Percentiles rank a stretch among this genome's conserved stretches.
phyloP scores from a whole-genome alignment of 345 rosid genomes.

The Brassica incana region DNA sequence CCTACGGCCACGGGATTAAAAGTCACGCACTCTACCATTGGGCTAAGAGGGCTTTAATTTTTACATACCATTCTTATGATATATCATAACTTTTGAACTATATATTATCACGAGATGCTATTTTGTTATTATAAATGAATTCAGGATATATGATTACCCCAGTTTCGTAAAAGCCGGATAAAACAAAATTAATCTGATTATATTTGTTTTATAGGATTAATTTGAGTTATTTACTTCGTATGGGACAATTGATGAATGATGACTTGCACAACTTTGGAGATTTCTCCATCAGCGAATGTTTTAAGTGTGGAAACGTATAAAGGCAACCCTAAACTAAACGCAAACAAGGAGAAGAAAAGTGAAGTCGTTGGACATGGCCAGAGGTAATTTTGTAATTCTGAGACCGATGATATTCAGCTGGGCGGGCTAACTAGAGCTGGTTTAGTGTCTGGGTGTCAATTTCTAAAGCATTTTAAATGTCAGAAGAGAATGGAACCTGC shows the following conservation, averaged over 20 bases:
- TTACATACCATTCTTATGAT: not conserved
- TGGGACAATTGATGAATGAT: not conserved
- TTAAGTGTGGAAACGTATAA: not conserved
- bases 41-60: not conserved
- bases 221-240: not conserved
- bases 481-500: constrained; percentile 8
- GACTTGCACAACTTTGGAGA: not conserved
- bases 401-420: constrained; percentile 22
- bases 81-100: not conserved
- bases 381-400: not conserved
- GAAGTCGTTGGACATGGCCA: constrained; percentile 22
- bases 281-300: not conserved
- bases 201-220: too few relatives aligned
- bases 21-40: constrained; percentile 10
- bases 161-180: too few relatives aligned
- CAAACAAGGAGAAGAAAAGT: constrained; percentile 9
- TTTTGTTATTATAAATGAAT: not conserved
- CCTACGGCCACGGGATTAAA: constrained; percentile 8
- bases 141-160: not conserved
- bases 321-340: constrained; percentile 23
- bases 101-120: not conserved
- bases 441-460: constrained; percentile 1
- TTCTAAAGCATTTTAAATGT: constrained; percentile 21
- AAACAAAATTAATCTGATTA: too few relatives aligned
- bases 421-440: constrained; percentile 33